Base-by-base conservation (phyloP, 768 basidiomycete species). In the Termitomyces eurrhizus region DNA sequence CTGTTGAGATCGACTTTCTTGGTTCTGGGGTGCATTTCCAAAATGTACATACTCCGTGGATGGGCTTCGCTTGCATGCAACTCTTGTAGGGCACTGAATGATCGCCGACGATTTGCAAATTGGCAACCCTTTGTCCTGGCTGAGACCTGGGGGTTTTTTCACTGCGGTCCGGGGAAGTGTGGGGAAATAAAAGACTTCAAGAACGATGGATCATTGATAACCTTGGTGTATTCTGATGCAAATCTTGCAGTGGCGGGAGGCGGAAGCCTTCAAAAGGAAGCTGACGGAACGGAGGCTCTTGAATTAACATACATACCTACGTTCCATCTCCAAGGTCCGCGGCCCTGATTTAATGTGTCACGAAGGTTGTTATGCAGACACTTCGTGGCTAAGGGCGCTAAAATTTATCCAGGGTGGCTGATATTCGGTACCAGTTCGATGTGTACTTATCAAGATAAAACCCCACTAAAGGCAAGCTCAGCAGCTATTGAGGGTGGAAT, bases 341-440 rank as follows among this genome's bases (percentile, higher is more conserved):
- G 54, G 41, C 39, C 39, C 53, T 41, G 39, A 14, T 29, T 16
- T 12, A 26, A 44, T 44, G 8, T 55, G 41, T 42, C 54, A 21
- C 29, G 12, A 44, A 55, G 54, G 54, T 29, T 44, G 29, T 21
- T 55, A 55, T 41, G 52, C 26, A 29, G 36, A 39, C 7, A 26
- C 24, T 39, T 37, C 18, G 39, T 32, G 52, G 39, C 26, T 41
- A 26, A 54, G 52, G 37, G 37, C 52, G 52, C 52, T 39, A 53
- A 35, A 36, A 14, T 55, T 12, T 53, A n/a, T 55, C 29, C 29
- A 55, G 54, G 54, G 41, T 55, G 11, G 12, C 24, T 42, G 12
- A 42, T 55, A 44, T 55, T 55, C 54, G 41, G 54, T 7, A 33
- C 54, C 41, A 29, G 42, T 54, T 54, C 26, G 39, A 42, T 42